Percentiles rank a stretch among this genome's conserved stretches.
Evolutionary conservation across 306 rosid genomes (phyloP).

Genomic region (Abrus precatorius): DNA sequence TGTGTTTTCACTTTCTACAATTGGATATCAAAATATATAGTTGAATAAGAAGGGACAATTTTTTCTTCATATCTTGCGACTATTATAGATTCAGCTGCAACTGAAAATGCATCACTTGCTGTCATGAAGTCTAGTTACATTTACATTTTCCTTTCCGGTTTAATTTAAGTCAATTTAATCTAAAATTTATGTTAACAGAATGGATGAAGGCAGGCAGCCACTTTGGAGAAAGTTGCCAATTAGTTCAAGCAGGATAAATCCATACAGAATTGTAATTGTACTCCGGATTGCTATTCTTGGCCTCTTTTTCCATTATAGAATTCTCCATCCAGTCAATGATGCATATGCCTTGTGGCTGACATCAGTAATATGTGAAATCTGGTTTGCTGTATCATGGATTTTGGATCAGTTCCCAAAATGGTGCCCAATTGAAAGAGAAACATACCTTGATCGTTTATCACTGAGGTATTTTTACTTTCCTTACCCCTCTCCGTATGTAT

Average conservation of each 20-base stretch:
- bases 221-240: slow-evolving; percentile 86
- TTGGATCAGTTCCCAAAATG: slow-evolving; percentile 90
- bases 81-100: neutral
- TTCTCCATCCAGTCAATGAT: slow-evolving; percentile 81
- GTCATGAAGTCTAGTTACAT: slow-evolving; percentile 4
- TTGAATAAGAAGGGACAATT: neutral
- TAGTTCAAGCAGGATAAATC: slow-evolving; percentile 86
- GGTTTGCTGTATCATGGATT: slow-evolving; percentile 91
- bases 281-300: slow-evolving; percentile 76
- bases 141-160: neutral
- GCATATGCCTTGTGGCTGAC: slow-evolving; percentile 87
- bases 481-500: neutral
- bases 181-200: slow-evolving; percentile 57
- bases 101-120: slow-evolving; percentile 10
- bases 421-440: slow-evolving; percentile 78
- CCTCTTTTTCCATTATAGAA: slow-evolving; percentile 83
- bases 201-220: slow-evolving; percentile 98
- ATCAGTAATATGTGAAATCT: slow-evolving; percentile 87
- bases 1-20: no score
- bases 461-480: slow-evolving; percentile 57
- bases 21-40: neutral
- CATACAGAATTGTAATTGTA: slow-evolving; percentile 75
- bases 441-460: slow-evolving; percentile 88
- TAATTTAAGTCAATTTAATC: neutral
- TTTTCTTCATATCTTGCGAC: neutral